These are phyloP conservation scores for Euphorbia pulcherrima DNA, from an alignment of 345 rosid genomes.

Conservation along the genomic window DNA sequence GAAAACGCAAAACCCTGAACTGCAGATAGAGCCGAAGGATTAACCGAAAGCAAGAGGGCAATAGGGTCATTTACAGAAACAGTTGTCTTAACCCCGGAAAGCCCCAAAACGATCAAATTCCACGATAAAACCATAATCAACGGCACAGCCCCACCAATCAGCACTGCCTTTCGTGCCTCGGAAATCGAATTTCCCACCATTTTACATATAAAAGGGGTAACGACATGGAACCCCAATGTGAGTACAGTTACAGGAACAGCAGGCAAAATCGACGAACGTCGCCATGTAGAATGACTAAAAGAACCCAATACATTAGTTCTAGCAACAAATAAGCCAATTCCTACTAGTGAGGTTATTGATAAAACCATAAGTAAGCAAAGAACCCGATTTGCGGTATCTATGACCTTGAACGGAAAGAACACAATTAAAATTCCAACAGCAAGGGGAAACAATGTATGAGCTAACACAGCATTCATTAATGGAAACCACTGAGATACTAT, in stretches of 20 bases:
- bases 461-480: conserved; percentile 49
- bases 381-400: conserved; percentile 58
- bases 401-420: conserved; percentile 61
- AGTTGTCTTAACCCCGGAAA: conserved; percentile 45
- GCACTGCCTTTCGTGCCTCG: conserved; percentile 69
- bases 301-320: conserved; percentile 61
- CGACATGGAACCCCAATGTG: conserved; percentile 86
- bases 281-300: conserved; percentile 59
- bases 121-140: conserved; percentile 78
- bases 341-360: conserved; percentile 66
- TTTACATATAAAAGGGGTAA: conserved; percentile 83
- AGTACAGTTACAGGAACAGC: conserved; percentile 81
- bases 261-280: conserved; percentile 54
- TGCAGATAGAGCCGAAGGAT: conserved; percentile 76
- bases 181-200: conserved; percentile 58
- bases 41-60: conserved; percentile 69
- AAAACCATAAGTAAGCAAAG: conserved; percentile 69
- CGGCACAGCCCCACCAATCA: conserved; percentile 70
- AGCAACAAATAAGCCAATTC: conserved; percentile 65
- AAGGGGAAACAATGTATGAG: conserved; percentile 59
- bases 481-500: conserved; percentile 78
- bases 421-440: conserved; percentile 47
- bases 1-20: conserved; percentile 90
- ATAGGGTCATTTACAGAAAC: conserved; percentile 56
- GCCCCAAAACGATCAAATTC: conserved; percentile 87